Base-by-base conservation (phyloP, 1,284 basidiomycete genomes). In the Apiotrichum gamsii region DNA sequence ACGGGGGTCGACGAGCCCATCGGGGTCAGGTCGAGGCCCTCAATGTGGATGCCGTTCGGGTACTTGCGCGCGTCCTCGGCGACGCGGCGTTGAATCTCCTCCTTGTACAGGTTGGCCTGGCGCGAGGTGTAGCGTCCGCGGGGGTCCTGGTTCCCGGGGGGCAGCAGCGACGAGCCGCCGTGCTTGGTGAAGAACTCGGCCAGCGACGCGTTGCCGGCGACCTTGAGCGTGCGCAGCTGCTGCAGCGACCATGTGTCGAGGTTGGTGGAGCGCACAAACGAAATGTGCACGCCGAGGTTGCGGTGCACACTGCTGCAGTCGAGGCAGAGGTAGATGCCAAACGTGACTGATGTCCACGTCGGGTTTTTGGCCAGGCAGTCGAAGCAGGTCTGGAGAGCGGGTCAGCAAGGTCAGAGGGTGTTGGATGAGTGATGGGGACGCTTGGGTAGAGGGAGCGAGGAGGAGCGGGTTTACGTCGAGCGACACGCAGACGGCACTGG, bases 251-350 rank as follows among this genome's bases (percentile, higher is more conserved):
- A 99, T 49, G 82, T 84, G 74, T 99, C 94, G 46, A 98, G 82
- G 74, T 94, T 97, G 54, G 91, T 97, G 13, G 94, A 97, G 58
- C 91, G 79, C 37, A 99, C 94, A 67, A 99, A 99, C 57, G 83
- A 89, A 72, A 99, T 93, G 71, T 99, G 94, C 16, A 98, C 95
- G 60, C 94, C 94, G 81, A 97, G 85, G 72, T 95, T 97, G 49
- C 94, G 80, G 73, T 99, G 94, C 14, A 89, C 79, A 56, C 85
- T 88, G 5, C 93, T 97, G 77, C 94, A 98, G 62, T 98, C 93
- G 37, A 98, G 77, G 67, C 94, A 99, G 65, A 99, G 94, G 74
- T 98, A 98, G 37, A 98, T 84, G 41, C 89, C 94, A 67, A 86
- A 99, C 0, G 90, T 94, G 28, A 95, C 90, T 56, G 88, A 93